Percentiles rank a stretch among this genome's conserved stretches.
phyloP scores from a whole-genome alignment of 768 basidiomycete genomes.

The Pseudohyphozyma bogoriensis region DNA sequence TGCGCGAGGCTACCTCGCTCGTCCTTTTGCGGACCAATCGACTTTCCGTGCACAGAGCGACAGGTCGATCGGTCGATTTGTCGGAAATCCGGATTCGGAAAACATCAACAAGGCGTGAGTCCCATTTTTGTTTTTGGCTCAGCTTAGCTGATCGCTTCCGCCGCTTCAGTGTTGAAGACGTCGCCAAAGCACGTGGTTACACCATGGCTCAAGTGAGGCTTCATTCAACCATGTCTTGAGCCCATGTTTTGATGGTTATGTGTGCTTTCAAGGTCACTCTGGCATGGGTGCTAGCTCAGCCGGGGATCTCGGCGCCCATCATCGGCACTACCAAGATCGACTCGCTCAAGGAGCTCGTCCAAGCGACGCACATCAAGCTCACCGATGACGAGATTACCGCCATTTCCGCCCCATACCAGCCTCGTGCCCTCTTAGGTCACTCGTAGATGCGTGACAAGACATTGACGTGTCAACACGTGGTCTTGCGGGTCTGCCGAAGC shows the following conservation, averaged over 20 bases:
- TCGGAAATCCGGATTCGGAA: conserved; percentile 7
- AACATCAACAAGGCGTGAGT: not conserved
- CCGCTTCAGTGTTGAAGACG: conserved; percentile 45
- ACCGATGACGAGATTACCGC: conserved; percentile 51
- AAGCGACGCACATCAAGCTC: conserved; percentile 45
- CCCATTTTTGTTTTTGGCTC: not conserved
- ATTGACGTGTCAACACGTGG: too few species aligned
- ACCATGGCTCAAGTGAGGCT: conserved; percentile 54
- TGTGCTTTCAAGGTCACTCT: too few species aligned
- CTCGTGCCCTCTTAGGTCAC: conserved; percentile 46
- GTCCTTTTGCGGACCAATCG: conserved; percentile 31
- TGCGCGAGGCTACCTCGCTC: conserved; percentile 41
- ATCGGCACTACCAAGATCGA: conserved; percentile 29
- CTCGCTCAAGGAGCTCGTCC: conserved; percentile 35
- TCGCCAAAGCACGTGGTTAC: conserved; percentile 47
- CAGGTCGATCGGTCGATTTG: conserved; percentile 19
- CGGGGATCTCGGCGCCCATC: conserved; percentile 27
- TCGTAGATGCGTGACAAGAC: too few species aligned
- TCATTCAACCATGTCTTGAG: too few species aligned
- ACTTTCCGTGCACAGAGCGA: conserved; percentile 12
- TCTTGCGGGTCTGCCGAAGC: too few species aligned
- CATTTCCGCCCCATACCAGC: conserved; percentile 50
- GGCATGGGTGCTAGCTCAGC: conserved; percentile 34
- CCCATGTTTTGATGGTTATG: too few species aligned
- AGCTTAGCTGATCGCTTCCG: not conserved